Base-by-base conservation (phyloP, 1,139 yeast species). In the Candida dubliniensis region DNA sequence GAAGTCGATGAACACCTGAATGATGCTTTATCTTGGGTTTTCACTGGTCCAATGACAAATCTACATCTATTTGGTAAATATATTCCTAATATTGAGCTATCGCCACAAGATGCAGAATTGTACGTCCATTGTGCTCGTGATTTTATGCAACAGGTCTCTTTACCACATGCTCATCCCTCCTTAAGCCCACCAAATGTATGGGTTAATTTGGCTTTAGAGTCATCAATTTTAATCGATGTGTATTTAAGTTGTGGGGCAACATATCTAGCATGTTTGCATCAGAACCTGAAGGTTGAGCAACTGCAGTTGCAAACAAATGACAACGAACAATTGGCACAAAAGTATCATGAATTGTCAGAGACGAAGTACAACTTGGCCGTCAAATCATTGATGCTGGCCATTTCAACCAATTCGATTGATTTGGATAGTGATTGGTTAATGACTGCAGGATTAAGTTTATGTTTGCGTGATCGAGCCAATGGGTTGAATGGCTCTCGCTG, bases 181-280 rank as follows among this genome's bases (percentile, higher is more conserved):
- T 18, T 42, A 11, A 27, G 40, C 10, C 50, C 48, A 3, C 12
- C 42, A 12, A 36, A 41, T 23, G 36, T 43, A 13, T 43, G 46
- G 44, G 38, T 45, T 12, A 12, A 42, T n/a, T 18, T 47, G 23
- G 39, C 38, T 8, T 32, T 42, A 2, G 40, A 43, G n/a, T 45
- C 47, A 2, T 29, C 37, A 7, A 43, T 45, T 8, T 38, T 47
- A 5, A 41, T 44, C 6, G 47, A 47, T 23, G 40, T 47, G n/a
- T 46, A 35, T 24, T 34, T 45, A 25, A 40, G 50, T 34, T 47
- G 48, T 36, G 50, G 50, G 2, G 50, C 50, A 6, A 36, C 46
- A 7, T 42, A 45, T 29, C 29, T 47, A 29, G 39, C 48, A 18
- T 44, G 39, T 27, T 46, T 36, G 23, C 44, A 38, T 18, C 31